phyloP scores from a whole-genome alignment of 2,329 filamentous ascomycete species.

The Fusarium udum region DNA sequence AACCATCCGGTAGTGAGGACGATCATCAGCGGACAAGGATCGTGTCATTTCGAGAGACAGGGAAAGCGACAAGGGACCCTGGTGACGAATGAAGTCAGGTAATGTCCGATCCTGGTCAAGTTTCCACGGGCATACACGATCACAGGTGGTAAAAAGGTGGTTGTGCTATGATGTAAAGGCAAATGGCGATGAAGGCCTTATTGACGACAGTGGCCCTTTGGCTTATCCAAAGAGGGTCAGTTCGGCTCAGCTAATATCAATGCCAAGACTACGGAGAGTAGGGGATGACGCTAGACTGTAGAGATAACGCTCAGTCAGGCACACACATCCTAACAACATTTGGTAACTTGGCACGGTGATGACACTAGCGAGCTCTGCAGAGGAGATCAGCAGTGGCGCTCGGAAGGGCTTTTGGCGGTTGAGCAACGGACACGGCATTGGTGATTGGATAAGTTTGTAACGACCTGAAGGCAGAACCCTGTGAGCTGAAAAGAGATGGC shows the following conservation, averaged over 20 bases:
- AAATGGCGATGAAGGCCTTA: neutral
- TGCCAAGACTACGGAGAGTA: conserved; percentile 11
- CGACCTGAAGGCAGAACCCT: neutral
- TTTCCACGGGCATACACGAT: neutral
- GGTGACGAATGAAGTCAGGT: conserved; percentile 1
- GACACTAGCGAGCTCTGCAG: conserved; percentile 27
- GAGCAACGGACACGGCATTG: neutral
- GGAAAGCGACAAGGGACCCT: conserved; percentile 5
- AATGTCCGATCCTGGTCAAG: conserved; percentile 13
- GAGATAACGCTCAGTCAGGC: conserved; percentile 1
- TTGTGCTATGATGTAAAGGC: neutral
- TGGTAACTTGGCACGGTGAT: conserved; percentile 20
- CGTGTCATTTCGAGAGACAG: conserved; percentile 12
- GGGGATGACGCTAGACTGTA: neutral
- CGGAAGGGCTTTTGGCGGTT: conserved; percentile 13
- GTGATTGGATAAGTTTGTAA: neutral
- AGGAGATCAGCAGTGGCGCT: conserved; percentile 35
- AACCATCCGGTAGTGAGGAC: conserved; percentile 25
- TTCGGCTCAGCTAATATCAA: neutral
- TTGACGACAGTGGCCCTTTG: conserved; percentile 2
- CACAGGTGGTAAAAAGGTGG: neutral
- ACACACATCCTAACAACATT: neutral
- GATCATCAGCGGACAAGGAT: conserved; percentile 14
- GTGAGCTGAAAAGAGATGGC: conserved; percentile 18
- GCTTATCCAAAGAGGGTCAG: neutral